These are phyloP conservation scores for Fusarium multiceps DNA, from an alignment of 2,329 filamentous ascomycete genomes.

Conservation along the genomic window DNA sequence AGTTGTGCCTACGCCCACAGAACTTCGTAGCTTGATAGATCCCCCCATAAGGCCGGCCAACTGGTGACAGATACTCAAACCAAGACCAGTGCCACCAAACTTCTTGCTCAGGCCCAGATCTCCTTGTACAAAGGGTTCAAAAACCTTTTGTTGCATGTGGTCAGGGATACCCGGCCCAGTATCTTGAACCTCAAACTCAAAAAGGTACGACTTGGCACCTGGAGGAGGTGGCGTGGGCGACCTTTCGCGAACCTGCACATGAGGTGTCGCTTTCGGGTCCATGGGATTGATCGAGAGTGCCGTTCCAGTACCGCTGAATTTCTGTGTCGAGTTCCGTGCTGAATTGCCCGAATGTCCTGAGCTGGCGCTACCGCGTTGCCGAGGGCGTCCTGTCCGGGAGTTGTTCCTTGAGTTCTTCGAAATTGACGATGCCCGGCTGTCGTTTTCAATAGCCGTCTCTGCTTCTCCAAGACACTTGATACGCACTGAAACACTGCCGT, in stretches of 20 bases:
- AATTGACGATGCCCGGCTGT: slow-evolving; percentile 65
- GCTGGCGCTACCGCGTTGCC: slow-evolving; percentile 60
- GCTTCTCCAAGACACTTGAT: slow-evolving; percentile 78
- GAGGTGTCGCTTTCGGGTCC: slow-evolving; percentile 64
- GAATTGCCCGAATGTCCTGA: slow-evolving; percentile 65
- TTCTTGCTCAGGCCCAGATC: slow-evolving; percentile 90
- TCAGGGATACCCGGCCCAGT: slow-evolving; percentile 87
- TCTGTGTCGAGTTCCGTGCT: slow-evolving; percentile 34
- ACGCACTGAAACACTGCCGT: slow-evolving; percentile 78
- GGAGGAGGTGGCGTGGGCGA: slow-evolving; percentile 70
- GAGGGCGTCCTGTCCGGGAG: slow-evolving; percentile 56
- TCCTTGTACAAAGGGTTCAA: slow-evolving; percentile 95
- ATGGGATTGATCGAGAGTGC: slow-evolving; percentile 72
- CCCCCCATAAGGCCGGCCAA: slow-evolving; percentile 86
- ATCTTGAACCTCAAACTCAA: slow-evolving; percentile 91
- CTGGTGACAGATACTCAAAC: slow-evolving; percentile 89
- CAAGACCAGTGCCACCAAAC: slow-evolving; percentile 88
- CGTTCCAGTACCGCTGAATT: slow-evolving; percentile 56
- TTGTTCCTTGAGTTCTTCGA: slow-evolving; percentile 60
- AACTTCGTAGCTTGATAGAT: slow-evolving; percentile 76
- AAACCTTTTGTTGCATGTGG: slow-evolving; percentile 82
- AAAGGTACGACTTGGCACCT: slow-evolving; percentile 73
- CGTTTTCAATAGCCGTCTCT: slow-evolving; percentile 55
- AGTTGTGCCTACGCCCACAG: slow-evolving; percentile 77
- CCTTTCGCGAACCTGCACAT: slow-evolving; percentile 63